These are phyloP conservation scores for Cardamine chenopodiifolia DNA, from an alignment of 345 rosid genomes.

Conservation along the genomic window DNA sequence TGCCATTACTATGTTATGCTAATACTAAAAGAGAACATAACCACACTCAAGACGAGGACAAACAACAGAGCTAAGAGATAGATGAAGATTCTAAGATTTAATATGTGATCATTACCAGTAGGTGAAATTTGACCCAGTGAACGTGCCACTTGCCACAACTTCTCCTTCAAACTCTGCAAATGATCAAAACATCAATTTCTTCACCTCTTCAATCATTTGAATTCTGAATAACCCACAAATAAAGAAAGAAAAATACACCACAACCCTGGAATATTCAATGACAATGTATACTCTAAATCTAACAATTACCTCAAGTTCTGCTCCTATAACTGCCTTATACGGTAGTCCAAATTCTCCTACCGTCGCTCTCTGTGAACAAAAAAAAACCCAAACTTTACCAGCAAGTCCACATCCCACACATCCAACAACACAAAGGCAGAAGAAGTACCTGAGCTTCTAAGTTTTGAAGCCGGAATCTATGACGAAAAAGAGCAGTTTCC, in stretches of 20 bases:
- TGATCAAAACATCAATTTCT: background rate
- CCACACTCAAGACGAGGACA: conserved; percentile 5
- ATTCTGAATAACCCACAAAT: background rate
- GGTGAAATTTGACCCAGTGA: conserved; percentile 45
- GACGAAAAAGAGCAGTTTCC: conserved; percentile 82
- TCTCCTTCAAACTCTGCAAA: conserved; percentile 58
- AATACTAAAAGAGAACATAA: conserved; percentile 12
- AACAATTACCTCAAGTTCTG: conserved; percentile 71
- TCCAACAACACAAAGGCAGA: background rate
- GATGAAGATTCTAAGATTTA: background rate
- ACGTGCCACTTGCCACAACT: conserved; percentile 59
- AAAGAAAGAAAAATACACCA: background rate
- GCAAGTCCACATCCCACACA: background rate
- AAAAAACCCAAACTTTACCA: background rate
- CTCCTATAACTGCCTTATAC: conserved; percentile 59
- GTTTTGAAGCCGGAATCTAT: conserved; percentile 49
- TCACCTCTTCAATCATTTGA: no score
- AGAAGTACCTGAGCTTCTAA: conserved; percentile 64
- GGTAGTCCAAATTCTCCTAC: conserved; percentile 74
- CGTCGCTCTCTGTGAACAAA: conserved; percentile 54
- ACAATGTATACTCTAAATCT: background rate
- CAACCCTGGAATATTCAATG: background rate
- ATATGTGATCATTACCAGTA: conserved; percentile 50
- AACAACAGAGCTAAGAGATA: background rate
- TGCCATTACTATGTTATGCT: conserved; percentile 1